Base-by-base conservation (phyloP, 2,329 filamentous ascomycete species). In the Colletotrichum theobromicola region DNA sequence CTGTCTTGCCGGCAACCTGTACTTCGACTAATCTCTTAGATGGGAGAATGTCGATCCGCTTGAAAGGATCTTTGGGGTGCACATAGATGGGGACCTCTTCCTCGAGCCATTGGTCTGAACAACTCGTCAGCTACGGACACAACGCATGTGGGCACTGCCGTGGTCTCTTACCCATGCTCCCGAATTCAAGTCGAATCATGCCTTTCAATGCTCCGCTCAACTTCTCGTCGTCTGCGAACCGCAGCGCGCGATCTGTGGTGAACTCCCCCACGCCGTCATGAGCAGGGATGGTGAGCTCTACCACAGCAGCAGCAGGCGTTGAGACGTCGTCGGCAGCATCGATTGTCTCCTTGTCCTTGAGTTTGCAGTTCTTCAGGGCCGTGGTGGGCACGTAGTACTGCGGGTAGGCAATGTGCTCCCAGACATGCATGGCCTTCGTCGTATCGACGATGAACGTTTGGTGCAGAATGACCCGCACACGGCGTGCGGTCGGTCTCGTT, bases 41-140 rank as follows among this genome's bases (percentile, higher is more conserved):
- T 2, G 85, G 84, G 7, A 94, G 81, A 30, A 91, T 88, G 70
- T 93, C 92, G 74, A 94, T 84, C 15, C 92, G 88, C 77, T 92
- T 92, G 83, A 90, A 93, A 0, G 92, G 92, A 68, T 94, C 92
- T 76, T 93, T 93, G 1, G 92, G 92, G 73, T 94, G 92, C 5
- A 90, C 86, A 77, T 88, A 88, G 69, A 93, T 88, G 2, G 87
- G 88, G 1, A 84, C 83, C 65, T 92, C 90, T 82, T 93, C 92
- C 78, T 92, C 91, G 2, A 85, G 70, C 84, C 84, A 85, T 75
- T 82, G 82, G 77, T 84, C 84, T 85, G 10, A 16, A 5, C 15
- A 3, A 3, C 24, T 1, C 8, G 2, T 57, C 12, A 24, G 18
- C 9, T 9, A 10, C 26, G 18, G 26, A 1, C 15, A 26, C 3